These are phyloP conservation scores for Populus tremula DNA, from an alignment of 345 rosid genomes.

Conservation along the genomic window DNA sequence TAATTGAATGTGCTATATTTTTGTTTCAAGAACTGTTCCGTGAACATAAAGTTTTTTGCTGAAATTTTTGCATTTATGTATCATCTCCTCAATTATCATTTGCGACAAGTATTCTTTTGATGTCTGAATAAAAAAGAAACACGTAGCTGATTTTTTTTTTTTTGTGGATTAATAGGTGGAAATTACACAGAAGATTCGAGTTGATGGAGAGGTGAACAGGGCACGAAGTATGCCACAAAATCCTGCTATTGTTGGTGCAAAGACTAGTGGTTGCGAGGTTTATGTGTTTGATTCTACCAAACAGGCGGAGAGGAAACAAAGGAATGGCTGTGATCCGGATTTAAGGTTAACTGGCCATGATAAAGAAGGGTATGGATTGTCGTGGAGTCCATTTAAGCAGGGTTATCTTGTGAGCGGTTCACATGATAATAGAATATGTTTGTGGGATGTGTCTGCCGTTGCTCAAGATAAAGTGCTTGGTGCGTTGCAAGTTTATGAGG, in stretches of 20 bases:
- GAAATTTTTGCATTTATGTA: background rate
- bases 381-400: conserved; percentile 83
- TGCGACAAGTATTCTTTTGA: background rate
- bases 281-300: conserved; percentile 69
- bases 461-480: conserved; percentile 57
- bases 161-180: conserved; percentile 50
- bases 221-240: conserved; percentile 93
- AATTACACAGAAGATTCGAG: conserved; percentile 64
- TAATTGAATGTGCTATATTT: background rate
- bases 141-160: background rate
- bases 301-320: conserved; percentile 42
- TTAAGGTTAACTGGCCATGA: conserved; percentile 83
- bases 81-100: background rate
- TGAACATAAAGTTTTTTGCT: background rate
- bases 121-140: background rate
- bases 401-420: conserved; percentile 93
- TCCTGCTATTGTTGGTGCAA: conserved; percentile 61
- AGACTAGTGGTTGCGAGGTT: conserved; percentile 77
- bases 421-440: conserved; percentile 73
- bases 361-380: conserved; percentile 88
- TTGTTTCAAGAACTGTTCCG: background rate
- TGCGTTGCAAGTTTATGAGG: conserved; percentile 72
- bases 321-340: conserved; percentile 66
- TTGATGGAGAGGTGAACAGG: conserved; percentile 91
- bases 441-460: conserved; percentile 75